Percentiles rank a stretch among this genome's conserved stretches.
These are phyloP conservation scores for Lathyrus aphaca DNA, from an alignment of 306 rosid genomes.

Conservation along the genomic window DNA sequence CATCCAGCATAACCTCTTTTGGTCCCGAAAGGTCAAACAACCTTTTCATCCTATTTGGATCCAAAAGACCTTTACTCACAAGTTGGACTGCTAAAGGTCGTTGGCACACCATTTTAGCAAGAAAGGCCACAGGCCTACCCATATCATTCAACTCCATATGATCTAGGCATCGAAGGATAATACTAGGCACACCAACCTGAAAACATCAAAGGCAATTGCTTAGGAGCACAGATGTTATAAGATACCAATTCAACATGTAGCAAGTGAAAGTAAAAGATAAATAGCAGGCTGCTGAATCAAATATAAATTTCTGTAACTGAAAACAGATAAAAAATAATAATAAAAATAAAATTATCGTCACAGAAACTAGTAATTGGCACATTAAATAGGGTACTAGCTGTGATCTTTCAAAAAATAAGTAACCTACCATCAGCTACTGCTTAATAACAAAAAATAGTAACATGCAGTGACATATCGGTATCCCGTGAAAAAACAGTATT, in stretches of 20 bases:
- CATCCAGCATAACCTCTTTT: conserved; percentile 77
- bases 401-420: background rate
- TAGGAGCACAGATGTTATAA: conserved; percentile 14
- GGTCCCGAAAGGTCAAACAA: conserved; percentile 64
- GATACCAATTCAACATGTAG: conserved; percentile 7
- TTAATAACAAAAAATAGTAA: conserved; percentile 24
- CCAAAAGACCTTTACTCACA: conserved; percentile 80
- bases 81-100: conserved; percentile 85
- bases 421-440: conserved; percentile 29
- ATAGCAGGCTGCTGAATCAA: background rate
- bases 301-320: conserved; percentile 1
- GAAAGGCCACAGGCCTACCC: conserved; percentile 89
- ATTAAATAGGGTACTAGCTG: conserved; percentile 12
- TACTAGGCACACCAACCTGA: conserved; percentile 85
- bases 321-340: conserved; percentile 26
- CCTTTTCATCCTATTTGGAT: conserved; percentile 75
- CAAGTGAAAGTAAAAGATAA: conserved; percentile 17
- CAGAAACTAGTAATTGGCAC: conserved; percentile 13
- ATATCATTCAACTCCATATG: conserved; percentile 67
- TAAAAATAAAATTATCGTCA: conserved; percentile 7
- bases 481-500: conserved; percentile 18
- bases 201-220: conserved; percentile 43
- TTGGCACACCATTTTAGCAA: conserved; percentile 83
- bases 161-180: conserved; percentile 73
- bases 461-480: conserved; percentile 5